These are phyloP conservation scores for Berberis thunbergii DNA, from an alignment of 164 flowering plant species.

Conservation along the genomic window DNA sequence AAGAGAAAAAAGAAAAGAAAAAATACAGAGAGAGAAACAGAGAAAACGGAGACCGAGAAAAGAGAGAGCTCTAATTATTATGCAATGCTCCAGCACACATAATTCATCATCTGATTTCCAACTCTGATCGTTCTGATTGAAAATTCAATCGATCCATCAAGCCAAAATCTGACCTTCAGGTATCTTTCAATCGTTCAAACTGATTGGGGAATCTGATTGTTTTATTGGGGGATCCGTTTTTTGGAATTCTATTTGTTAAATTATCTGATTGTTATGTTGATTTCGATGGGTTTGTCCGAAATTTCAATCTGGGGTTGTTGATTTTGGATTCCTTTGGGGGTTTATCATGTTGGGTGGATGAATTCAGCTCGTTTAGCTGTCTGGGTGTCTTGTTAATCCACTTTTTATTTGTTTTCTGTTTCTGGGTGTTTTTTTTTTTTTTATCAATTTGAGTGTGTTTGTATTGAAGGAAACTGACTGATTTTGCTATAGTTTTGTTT, in stretches of 20 bases:
- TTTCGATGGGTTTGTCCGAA: not conserved
- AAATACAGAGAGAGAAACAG: not conserved
- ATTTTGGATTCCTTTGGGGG: not conserved
- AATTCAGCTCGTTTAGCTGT: not conserved
- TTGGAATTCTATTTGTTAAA: not conserved
- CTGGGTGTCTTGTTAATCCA: not conserved
- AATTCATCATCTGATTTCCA: not conserved
- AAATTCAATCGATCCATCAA: too few species aligned
- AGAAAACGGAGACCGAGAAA: not conserved
- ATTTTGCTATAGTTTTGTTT: not conserved
- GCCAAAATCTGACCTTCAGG: too few species aligned
- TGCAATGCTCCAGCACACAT: not conserved
- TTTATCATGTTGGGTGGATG: not conserved
- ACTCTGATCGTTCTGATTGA: too few species aligned
- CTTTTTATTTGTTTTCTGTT: not conserved
- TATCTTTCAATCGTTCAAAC: too few species aligned
- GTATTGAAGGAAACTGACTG: not conserved
- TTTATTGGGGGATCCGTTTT: not conserved
- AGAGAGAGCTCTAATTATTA: not conserved
- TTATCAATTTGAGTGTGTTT: not conserved
- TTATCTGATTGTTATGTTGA: not conserved
- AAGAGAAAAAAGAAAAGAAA: not conserved
- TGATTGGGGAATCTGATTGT: too few species aligned
- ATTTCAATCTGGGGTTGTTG: not conserved
- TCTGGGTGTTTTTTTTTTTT: not conserved